A percentile compares a stretch with the other conserved stretches of the same genome.
Conservation (phyloP, 2,329 filamentous ascomycete species). For the Cladosporium austrohemisphaericum region DNA sequence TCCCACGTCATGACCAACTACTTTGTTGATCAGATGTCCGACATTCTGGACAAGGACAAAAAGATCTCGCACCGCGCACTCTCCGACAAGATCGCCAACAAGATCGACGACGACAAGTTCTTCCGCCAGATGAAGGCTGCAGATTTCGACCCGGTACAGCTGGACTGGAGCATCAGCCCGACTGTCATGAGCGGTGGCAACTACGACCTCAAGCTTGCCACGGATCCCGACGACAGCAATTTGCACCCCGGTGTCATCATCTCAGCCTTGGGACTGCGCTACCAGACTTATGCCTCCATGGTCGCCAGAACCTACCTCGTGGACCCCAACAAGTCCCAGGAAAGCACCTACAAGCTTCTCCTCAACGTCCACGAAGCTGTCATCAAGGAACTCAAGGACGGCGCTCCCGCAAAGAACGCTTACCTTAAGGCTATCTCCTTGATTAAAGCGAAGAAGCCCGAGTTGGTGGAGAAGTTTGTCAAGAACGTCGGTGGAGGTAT, state of each 20-base stretch:
- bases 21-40: constrained; percentile 97
- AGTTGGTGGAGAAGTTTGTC: constrained; percentile 89
- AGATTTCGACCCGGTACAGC: constrained; percentile 75
- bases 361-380: constrained; percentile 81
- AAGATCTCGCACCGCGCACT: constrained; percentile 88
- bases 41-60: constrained; percentile 91
- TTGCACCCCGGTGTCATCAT: constrained; percentile 92
- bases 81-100: constrained; percentile 81
- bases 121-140: constrained; percentile 85
- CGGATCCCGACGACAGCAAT: constrained; percentile 72
- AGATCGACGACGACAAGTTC: constrained; percentile 90
- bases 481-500: constrained; percentile 91
- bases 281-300: constrained; percentile 91
- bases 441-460: constrained; percentile 86
- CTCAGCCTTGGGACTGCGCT: constrained; percentile 84
- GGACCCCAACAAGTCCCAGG: constrained; percentile 93
- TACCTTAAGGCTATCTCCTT: constrained; percentile 81
- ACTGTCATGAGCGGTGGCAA: constrained; percentile 93
- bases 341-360: constrained; percentile 88
- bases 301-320: constrained; percentile 94
- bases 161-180: constrained; percentile 91
- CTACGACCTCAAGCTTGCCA: constrained; percentile 81
- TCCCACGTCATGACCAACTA: constrained; percentile 93
- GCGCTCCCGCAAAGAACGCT: constrained; percentile 79
- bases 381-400: constrained; percentile 85